A percentile compares a stretch with the other conserved stretches of the same genome.
phyloP scores from a whole-genome alignment of 2,329 filamentous ascomycete genomes.

The Aureobasidium sp. region DNA sequence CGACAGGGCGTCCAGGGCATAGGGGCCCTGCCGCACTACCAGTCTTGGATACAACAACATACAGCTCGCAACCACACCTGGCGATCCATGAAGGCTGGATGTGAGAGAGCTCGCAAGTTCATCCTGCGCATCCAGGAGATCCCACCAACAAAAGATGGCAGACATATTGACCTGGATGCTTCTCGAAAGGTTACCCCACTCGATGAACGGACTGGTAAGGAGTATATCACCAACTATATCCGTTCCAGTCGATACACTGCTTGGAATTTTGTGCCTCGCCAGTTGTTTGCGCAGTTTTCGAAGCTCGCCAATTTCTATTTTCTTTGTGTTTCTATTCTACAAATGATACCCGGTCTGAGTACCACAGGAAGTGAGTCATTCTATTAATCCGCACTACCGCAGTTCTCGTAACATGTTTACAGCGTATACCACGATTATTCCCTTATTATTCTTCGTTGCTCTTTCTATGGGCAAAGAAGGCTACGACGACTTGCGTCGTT shows the following conservation, averaged over 20 bases:
- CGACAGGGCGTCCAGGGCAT: conserved; percentile 13
- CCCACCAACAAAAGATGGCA: conserved; percentile 68
- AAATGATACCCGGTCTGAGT: conserved; percentile 83
- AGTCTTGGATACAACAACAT: conserved; percentile 33
- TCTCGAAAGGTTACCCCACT: conserved; percentile 48
- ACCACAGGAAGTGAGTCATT: conserved; percentile 61
- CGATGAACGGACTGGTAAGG: conserved; percentile 69
- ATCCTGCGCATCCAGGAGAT: conserved; percentile 63
- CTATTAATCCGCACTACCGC: no score
- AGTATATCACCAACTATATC: conserved; percentile 74
- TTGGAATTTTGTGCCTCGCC: conserved; percentile 81
- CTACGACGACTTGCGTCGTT: conserved; percentile 77
- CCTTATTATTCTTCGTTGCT: conserved; percentile 70
- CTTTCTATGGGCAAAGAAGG: conserved; percentile 89
- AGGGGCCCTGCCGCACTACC: conserved; percentile 29
- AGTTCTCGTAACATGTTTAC: background rate
- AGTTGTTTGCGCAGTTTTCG: conserved; percentile 84
- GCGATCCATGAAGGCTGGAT: conserved; percentile 27
- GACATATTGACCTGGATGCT: conserved; percentile 65
- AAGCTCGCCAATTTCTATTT: conserved; percentile 97
- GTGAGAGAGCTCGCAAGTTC: conserved; percentile 35
- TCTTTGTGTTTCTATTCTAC: conserved; percentile 73
- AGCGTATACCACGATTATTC: conserved; percentile 72
- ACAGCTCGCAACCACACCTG: conserved; percentile 27
- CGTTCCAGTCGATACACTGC: conserved; percentile 80